These are phyloP conservation scores for Neckera pumila DNA, from an alignment of 225 moss, liverwort and hornwort species.

Conservation along the genomic window DNA sequence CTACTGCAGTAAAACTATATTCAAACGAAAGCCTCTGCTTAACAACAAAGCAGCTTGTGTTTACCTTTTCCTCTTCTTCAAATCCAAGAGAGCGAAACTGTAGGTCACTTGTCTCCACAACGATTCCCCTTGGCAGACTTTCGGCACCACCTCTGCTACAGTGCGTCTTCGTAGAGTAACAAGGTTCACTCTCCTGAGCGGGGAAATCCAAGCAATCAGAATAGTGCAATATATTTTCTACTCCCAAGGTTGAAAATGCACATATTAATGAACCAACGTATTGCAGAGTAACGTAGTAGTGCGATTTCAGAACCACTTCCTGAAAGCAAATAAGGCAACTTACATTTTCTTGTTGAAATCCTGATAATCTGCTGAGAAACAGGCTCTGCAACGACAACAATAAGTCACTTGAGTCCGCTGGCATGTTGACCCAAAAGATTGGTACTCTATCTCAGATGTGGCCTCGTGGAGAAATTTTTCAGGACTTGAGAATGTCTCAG, in stretches of 20 bases:
- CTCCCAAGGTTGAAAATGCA: background rate
- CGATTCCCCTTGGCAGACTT: slow-evolving; percentile 58
- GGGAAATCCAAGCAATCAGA: background rate
- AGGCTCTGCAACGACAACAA: slow-evolving; percentile 2
- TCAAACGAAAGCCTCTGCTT: background rate
- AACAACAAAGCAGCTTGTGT: background rate
- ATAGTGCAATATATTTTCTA: background rate
- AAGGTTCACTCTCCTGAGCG: slow-evolving; percentile 5
- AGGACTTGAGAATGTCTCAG: background rate
- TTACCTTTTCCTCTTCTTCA: slow-evolving; percentile 15
- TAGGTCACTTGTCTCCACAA: slow-evolving; percentile 65
- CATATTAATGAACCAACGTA: background rate
- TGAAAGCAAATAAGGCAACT: background rate
- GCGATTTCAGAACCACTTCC: background rate
- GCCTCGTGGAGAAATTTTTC: background rate
- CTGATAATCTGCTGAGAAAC: slow-evolving; percentile 14
- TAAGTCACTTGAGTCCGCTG: background rate
- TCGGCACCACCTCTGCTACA: slow-evolving; percentile 24
- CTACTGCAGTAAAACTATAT: background rate
- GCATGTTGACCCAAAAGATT: background rate
- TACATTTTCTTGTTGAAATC: background rate
- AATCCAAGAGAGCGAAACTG: slow-evolving; percentile 47
- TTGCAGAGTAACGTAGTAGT: background rate
- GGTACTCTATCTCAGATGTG: background rate
- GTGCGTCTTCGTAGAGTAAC: slow-evolving; percentile 11